Evolutionary conservation across 371 early-diverging fungal species (phyloP).

Genomic region (Rhizopus delemar): DNA sequence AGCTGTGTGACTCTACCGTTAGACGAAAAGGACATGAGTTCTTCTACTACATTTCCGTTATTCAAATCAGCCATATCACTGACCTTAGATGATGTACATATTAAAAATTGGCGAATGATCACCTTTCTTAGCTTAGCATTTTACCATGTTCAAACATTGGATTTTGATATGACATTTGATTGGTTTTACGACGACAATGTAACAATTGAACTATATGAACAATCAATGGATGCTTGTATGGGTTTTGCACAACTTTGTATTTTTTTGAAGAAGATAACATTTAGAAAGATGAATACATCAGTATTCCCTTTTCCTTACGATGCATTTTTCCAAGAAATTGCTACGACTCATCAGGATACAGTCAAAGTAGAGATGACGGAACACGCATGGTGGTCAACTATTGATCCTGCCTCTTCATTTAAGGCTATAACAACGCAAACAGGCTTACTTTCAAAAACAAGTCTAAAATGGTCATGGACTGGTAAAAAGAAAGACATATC

Average conservation of each 20-base stretch:
- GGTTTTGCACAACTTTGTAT: constrained; percentile 29
- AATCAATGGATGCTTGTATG: constrained; percentile 32
- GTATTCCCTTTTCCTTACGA: constrained; percentile 33
- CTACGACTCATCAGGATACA: constrained; percentile 12
- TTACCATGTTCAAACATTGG: constrained; percentile 24
- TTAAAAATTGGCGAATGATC: constrained; percentile 25
- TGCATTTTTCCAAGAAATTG: constrained; percentile 29
- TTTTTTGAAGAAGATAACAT: constrained; percentile 23
- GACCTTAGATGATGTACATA: constrained; percentile 24
- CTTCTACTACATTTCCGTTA: constrained; percentile 20
- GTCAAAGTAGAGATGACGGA: constrained; percentile 26
- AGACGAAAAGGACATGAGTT: constrained; percentile 20
- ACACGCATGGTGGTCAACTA: constrained; percentile 29
- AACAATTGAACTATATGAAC: constrained; percentile 24
- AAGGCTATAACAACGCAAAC: constrained; percentile 18
- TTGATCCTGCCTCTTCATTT: constrained; percentile 25
- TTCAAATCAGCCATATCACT: constrained; percentile 21
- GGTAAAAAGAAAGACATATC: constrained; percentile 27
- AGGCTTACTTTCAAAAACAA: constrained; percentile 20
- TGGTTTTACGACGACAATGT: constrained; percentile 30
- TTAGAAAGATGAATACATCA: constrained; percentile 23
- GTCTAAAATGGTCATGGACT: constrained; percentile 27
- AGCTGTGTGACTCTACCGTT: constrained; percentile 22
- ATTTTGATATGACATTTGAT: constrained; percentile 32
- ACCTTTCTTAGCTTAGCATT: constrained; percentile 29